Percentiles rank a stretch among this genome's conserved stretches.
Conservation (phyloP, 148 eudicot genomes). For the Rhododendron kiyosumense region DNA sequence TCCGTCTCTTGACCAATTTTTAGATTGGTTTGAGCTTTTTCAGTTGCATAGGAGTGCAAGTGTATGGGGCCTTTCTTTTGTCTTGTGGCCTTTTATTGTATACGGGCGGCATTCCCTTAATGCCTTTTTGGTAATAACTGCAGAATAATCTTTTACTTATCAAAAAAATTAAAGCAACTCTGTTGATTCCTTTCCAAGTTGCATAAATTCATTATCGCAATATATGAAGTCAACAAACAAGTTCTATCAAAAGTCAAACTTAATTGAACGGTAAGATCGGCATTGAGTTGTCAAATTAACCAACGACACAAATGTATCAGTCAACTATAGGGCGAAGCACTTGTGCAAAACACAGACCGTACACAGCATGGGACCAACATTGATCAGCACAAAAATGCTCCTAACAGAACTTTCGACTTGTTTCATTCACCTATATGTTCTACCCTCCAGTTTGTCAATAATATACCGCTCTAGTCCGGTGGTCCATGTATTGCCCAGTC, state of each 20-base stretch:
- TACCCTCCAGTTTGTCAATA: not conserved
- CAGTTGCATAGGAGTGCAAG: no score
- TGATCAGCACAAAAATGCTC: not conserved
- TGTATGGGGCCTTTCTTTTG: no score
- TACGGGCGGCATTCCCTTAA: no score
- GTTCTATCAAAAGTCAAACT: not conserved
- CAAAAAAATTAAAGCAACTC: not conserved
- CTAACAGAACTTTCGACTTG: not conserved
- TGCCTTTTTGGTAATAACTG: no score
- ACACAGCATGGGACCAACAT: not conserved
- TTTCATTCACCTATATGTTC: not conserved
- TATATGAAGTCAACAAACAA: not conserved
- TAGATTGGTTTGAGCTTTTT: no score
- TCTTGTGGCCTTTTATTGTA: no score
- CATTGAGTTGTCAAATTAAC: not conserved
- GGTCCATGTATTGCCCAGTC: not conserved
- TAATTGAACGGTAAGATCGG: not conserved
- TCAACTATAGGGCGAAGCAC: not conserved
- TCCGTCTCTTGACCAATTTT: no score
- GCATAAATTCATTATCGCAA: not conserved
- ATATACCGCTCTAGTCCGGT: not conserved
- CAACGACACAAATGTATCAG: not conserved
- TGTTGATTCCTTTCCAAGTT: not conserved
- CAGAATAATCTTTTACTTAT: no score
- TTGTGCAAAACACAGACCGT: not conserved